Evolutionary conservation across 23 red algal genomes (phyloP), one percentile per base, ranked within the genome.

Genomic region (Chondrus crispus): DNA sequence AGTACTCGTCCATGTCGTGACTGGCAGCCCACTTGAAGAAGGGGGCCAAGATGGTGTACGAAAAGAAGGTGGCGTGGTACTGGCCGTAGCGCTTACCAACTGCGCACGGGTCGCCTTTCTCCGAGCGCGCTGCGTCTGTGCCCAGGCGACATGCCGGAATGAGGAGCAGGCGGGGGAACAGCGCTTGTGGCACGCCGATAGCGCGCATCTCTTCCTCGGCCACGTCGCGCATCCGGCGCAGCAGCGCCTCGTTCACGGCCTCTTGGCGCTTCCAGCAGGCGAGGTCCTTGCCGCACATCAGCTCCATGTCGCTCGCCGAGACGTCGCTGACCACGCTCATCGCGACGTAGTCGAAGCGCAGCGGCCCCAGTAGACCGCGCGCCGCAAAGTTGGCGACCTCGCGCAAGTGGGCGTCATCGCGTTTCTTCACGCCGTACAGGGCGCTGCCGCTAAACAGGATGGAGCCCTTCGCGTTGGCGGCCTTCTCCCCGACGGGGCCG

Each of bases 1-100:
- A 64, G 46, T 82, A 91, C 58, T 91, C 88, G 47, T 91, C 88
- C 88, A 91, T 68, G 43, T 91, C 88, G 26, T 91, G 58, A 36
- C 88, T 91, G 28, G 33, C 88, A 64, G 74, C 62, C 88, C 88
- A 91, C 88, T 82, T 89, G 37, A 77, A 89, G 49, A 43, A 89
- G 40, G 85, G 85, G 66, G 85, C 63, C 19, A 91, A 41, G 60
- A 82, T 82, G 37, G 76, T 58, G 24, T 91, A 91, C n/a, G 88
- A 62, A 52, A 82, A 82, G 38, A 82, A 62, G 29, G 85, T 76
- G 13, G 85, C 85, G n/a, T 79, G 72, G 63, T 91, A 91, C 35
- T 91, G 88, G 12, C 88, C 88, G 72, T 81, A 82, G 6, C 77
- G 76, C 12, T 82, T 52, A 4, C 55, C 68, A 13, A 51, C 47